Evolutionary conservation across 805 yeast genomes (phyloP), one percentile per base, ranked within the genome.

Genomic region (Candida ascalaphidarum): DNA sequence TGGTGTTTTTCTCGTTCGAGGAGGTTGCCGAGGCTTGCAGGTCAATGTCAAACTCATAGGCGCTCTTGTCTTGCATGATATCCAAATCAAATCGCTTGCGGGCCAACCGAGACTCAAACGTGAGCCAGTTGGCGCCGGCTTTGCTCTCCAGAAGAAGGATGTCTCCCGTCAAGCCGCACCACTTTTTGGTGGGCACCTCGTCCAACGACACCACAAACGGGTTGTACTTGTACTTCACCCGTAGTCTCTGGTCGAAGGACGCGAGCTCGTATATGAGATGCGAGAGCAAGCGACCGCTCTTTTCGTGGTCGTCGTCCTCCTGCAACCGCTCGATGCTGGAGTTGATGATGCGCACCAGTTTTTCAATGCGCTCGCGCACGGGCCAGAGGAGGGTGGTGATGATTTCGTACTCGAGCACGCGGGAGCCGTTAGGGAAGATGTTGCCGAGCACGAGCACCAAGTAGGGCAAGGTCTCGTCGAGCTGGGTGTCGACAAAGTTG

Each of bases 41-140:
- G 27, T 81, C 88, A 35, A 52, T 57, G 41, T 81, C 88, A 17
- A 80, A 68, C 3, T 48, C 50, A 48, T 77, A 74, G 0, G 81
- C 74, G 37, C 68, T 62, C 0, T 58, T 39, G 1, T 67, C 45
- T 2, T 55, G 53, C 3, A 74, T 43, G 13, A 78, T 69, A 35
- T 73, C 80, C 17, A 41, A 50, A 10, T 61, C 53, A 35, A 66
- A 76, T 32, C 81, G 50, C 14, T 54, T 50, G 23, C 58, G 54
- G 3, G 81, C 77, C 41, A 75, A 58, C 9, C 58, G 53, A 20
- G 56, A 52, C 42, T 80, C 85, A 26, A 67, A 65, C 3, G 46
- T 44, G 6, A 79, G 55, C 85, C 85, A 62, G 32, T 58, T 57
- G 14, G 47, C 36, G 8, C 55, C 55, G 0, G 59, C 54, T 13